Evolutionary conservation across 2,329 filamentous ascomycete genomes (phyloP).

Genomic region (Aspergillus oerlinghausenensis): DNA sequence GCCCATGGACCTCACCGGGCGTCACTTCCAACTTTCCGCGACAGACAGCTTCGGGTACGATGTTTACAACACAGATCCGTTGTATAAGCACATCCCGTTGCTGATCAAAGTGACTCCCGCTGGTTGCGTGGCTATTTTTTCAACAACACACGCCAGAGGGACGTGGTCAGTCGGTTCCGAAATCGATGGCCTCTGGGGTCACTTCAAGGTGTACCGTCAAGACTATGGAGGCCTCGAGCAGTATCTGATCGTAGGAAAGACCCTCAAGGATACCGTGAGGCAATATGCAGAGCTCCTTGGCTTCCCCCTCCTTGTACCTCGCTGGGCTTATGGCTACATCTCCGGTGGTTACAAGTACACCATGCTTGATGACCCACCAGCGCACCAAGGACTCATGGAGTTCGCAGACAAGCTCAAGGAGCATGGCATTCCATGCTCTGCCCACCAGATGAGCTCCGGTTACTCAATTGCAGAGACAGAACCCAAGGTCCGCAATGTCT

Average conservation of each 20-base stretch:
- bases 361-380: slow-evolving; percentile 53
- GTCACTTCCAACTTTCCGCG: slow-evolving; percentile 62
- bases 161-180: slow-evolving; percentile 65
- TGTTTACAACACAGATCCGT: slow-evolving; percentile 63
- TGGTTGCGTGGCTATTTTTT: slow-evolving; percentile 65
- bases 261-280: slow-evolving; percentile 60
- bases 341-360: slow-evolving; percentile 63
- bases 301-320: slow-evolving; percentile 62
- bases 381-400: slow-evolving; percentile 54
- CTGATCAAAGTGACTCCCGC: slow-evolving; percentile 63
- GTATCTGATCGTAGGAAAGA: slow-evolving; percentile 64
- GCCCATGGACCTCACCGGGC: slow-evolving; percentile 66
- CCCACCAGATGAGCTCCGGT: slow-evolving; percentile 68
- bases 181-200: slow-evolving; percentile 71
- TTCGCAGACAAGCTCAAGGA: slow-evolving; percentile 59
- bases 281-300: slow-evolving; percentile 65
- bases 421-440: slow-evolving; percentile 65
- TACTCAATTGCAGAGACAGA: slow-evolving; percentile 64
- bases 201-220: slow-evolving; percentile 69
- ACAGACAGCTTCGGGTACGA: slow-evolving; percentile 73
- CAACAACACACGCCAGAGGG: slow-evolving; percentile 60
- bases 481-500: slow-evolving; percentile 67
- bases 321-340: slow-evolving; percentile 70
- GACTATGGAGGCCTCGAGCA: slow-evolving; percentile 68
- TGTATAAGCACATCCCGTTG: slow-evolving; percentile 72